A percentile compares a stretch with the other conserved stretches of the same genome.
Conservation (phyloP, 78 protist genomes). For the Dictyostelium discoideum region DNA sequence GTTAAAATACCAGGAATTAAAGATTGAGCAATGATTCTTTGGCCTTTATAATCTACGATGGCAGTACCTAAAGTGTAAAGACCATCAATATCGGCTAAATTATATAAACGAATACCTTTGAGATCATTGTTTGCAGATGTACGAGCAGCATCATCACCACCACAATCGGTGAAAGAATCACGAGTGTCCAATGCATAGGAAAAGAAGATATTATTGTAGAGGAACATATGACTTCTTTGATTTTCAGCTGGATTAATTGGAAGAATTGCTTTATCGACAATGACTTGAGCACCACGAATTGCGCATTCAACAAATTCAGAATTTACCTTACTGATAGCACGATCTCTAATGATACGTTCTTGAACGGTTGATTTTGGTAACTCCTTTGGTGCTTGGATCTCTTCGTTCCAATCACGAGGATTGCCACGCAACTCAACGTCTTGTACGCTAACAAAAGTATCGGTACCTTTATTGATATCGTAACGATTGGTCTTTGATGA, state of each 20-base stretch:
- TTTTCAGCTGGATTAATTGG: conserved; percentile 87
- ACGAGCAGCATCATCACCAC: conserved; percentile 76
- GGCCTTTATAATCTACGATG: conserved; percentile 84
- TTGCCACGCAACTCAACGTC: conserved; percentile 64
- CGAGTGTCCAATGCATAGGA: conserved; percentile 72
- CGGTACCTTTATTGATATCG: conserved; percentile 47
- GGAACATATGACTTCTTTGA: conserved; percentile 71
- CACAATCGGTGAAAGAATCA: conserved; percentile 56
- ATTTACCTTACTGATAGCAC: conserved; percentile 74
- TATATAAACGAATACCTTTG: conserved; percentile 73
- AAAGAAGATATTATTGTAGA: conserved; percentile 86
- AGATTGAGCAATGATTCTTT: conserved; percentile 81
- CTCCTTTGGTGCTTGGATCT: conserved; percentile 75
- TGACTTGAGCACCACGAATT: conserved; percentile 78
- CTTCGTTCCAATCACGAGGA: conserved; percentile 89
- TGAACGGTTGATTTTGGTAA: conserved; percentile 33
- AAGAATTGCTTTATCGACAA: conserved; percentile 31
- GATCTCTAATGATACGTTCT: conserved; percentile 84
- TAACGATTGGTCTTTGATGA: neutral
- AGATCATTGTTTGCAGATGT: conserved; percentile 82
- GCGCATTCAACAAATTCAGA: conserved; percentile 88
- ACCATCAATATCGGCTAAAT: conserved; percentile 80
- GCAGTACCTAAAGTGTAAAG: conserved; percentile 81
- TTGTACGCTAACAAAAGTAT: neutral
- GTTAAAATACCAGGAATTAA: conserved; percentile 85